Base-by-base conservation (phyloP, 139 green algal species). In the Prasinococcaceae sp. region DNA sequence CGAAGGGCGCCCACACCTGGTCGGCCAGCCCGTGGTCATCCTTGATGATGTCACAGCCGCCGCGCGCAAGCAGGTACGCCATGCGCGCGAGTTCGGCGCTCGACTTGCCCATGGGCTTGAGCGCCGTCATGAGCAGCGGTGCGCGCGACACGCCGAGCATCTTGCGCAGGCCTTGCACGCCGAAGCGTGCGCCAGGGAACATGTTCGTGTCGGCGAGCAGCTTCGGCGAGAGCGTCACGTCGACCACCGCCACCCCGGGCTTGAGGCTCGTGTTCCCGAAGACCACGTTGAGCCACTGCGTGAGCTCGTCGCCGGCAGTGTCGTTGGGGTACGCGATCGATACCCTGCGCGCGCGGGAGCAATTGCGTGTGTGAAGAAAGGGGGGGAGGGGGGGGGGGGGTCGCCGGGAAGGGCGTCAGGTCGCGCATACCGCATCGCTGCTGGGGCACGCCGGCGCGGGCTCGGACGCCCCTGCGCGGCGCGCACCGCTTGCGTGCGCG, bases 41-140 rank as follows among this genome's bases (percentile, higher is more conserved):
- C 30, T 68, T 68, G 32, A 68, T 61, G 35, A 68, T 52, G 29
- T 68, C 60, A 22, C 56, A 58, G 16, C 60, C 60, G 4, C 60
- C 60, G 17, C 44, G 32, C 8, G 60, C 60, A 6, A 68, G 57
- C n/a, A 12, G 17, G 47, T 62, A 68, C 3, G 51, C 45, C 60
- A 61, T 60, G 12, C 36, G 16, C 45, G 60, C 60, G 33, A 68
- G 50, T 26, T 52, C 48, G 23, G 55, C 50, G 17, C 22, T 30
- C n/a, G 25, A 35, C 5, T 26, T 49, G 10, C 60, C 60, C 60
- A 68, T 68, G 9, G 60, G 60, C 45, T 68, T 68, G 6, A 68
- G 43, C 52, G 60, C 60, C 2, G 60, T 68, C 30, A 49, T 53
- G 4, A 68, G 22, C 26, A 68, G 16, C 23, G 60, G 60, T 1